These are phyloP conservation scores for Saturnispora sekii DNA, from an alignment of 805 yeast species.

Conservation along the genomic window DNA sequence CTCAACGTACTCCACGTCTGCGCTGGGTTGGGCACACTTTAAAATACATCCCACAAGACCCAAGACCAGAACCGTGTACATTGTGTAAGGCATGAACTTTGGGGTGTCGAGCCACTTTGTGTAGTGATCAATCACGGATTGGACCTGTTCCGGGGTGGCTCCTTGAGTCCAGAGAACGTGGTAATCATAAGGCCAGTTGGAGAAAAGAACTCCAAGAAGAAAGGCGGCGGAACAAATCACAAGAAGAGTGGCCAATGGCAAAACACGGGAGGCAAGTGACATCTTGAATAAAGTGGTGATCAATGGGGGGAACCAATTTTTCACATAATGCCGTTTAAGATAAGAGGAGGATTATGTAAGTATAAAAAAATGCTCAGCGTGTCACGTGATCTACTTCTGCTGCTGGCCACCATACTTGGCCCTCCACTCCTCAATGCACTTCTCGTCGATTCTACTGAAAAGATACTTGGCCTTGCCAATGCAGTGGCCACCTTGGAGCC, in stretches of 20 bases:
- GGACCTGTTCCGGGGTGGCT: constrained; percentile 44
- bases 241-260: constrained; percentile 17
- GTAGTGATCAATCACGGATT: constrained; percentile 52
- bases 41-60: constrained; percentile 68
- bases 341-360: background rate
- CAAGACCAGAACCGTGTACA: constrained; percentile 50
- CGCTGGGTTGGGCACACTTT: constrained; percentile 80
- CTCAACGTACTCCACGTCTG: constrained; percentile 79
- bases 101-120: constrained; percentile 64
- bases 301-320: background rate
- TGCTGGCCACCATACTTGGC: constrained; percentile 75
- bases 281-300: no score
- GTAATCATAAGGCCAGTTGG: constrained; percentile 77
- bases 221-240: constrained; percentile 48
- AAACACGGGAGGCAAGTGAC: constrained; percentile 1
- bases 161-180: constrained; percentile 57
- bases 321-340: background rate
- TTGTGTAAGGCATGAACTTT: constrained; percentile 41
- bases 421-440: constrained; percentile 82
- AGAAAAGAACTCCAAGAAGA: constrained; percentile 67
- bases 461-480: constrained; percentile 87
- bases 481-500: constrained; percentile 71
- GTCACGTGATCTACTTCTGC: constrained; percentile 12
- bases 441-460: constrained; percentile 86
- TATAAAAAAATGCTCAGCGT: background rate